These are phyloP conservation scores for Borovskyia barvae DNA, from an alignment of 208 protist species.

Conservation along the genomic window DNA sequence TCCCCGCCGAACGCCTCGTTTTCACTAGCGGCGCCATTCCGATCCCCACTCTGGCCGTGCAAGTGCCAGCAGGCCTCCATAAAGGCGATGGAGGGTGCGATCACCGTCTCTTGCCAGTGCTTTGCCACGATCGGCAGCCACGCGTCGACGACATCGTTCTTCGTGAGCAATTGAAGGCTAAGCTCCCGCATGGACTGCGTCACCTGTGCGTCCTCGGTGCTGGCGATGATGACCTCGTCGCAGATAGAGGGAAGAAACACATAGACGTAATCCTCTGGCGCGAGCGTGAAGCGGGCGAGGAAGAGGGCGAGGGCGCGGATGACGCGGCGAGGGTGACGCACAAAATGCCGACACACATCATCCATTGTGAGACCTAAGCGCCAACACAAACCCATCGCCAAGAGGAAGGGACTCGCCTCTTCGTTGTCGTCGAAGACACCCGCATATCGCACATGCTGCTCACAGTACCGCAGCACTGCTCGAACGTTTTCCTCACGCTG, in stretches of 20 bases:
- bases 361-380: constrained; percentile 40
- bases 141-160: constrained; percentile 79
- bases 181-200: constrained; percentile 62
- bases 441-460: constrained; percentile 65
- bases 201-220: constrained; percentile 38
- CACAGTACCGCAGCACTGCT: constrained; percentile 66
- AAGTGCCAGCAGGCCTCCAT: constrained; percentile 43
- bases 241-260: constrained; percentile 57
- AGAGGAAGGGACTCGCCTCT: constrained; percentile 69
- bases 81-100: constrained; percentile 41
- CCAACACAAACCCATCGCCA: constrained; percentile 54
- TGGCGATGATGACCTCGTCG: constrained; percentile 75
- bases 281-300: constrained; percentile 61
- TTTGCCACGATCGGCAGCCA: constrained; percentile 59
- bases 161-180: constrained; percentile 43
- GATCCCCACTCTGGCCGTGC: constrained; percentile 12
- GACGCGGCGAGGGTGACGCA: constrained; percentile 65
- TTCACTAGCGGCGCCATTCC: neutral
- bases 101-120: constrained; percentile 45
- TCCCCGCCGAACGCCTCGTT: neutral
- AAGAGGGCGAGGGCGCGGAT: constrained; percentile 73
- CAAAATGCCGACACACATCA: constrained; percentile 55
- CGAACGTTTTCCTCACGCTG: constrained; percentile 48
- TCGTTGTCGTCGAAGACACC: constrained; percentile 70
- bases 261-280: constrained; percentile 68